phyloP scores from a whole-genome alignment of 176 grass and related monocot genomes.

The Chloris gayana region DNA sequence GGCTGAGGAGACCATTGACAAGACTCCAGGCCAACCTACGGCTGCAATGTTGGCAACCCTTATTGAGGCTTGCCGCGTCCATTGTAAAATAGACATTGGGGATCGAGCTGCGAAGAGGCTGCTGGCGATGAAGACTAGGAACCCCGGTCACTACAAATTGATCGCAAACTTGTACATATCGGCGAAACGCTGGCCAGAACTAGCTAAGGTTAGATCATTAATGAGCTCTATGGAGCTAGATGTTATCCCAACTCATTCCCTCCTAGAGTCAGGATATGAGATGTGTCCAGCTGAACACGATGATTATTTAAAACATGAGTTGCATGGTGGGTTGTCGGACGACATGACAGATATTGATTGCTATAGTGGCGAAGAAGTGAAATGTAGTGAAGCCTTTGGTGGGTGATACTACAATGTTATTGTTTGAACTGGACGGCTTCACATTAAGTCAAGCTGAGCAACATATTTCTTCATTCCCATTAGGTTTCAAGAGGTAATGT shows the following conservation, averaged over 20 bases:
- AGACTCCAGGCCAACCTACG: slow-evolving; percentile 58
- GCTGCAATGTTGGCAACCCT: slow-evolving; percentile 72
- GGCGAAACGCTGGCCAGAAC: slow-evolving; percentile 59
- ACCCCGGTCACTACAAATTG: slow-evolving; percentile 64
- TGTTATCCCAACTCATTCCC: slow-evolving; percentile 57
- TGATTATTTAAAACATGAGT: slow-evolving; percentile 20
- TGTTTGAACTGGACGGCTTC: background rate
- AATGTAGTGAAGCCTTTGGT: slow-evolving; percentile 49
- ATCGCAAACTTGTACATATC: slow-evolving; percentile 66
- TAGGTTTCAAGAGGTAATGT: slow-evolving; percentile 28
- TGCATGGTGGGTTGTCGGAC: slow-evolving; percentile 6
- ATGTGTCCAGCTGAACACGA: slow-evolving; percentile 20
- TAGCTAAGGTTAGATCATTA: slow-evolving; percentile 59
- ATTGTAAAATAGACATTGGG: slow-evolving; percentile 56
- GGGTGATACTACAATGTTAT: slow-evolving; percentile 28
- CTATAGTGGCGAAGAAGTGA: slow-evolving; percentile 51
- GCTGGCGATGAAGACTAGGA: slow-evolving; percentile 53
- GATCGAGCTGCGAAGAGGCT: slow-evolving; percentile 63
- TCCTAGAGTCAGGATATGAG: slow-evolving; percentile 41
- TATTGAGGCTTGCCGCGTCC: slow-evolving; percentile 56
- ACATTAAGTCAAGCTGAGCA: slow-evolving; percentile 10
- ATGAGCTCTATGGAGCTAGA: slow-evolving; percentile 55
- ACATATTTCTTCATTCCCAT: background rate
- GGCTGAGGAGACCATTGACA: slow-evolving; percentile 55
- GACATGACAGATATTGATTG: slow-evolving; percentile 45